phyloP scores from a whole-genome alignment of 192 early-diverging fungal species.

The Coemansia sp. region DNA sequence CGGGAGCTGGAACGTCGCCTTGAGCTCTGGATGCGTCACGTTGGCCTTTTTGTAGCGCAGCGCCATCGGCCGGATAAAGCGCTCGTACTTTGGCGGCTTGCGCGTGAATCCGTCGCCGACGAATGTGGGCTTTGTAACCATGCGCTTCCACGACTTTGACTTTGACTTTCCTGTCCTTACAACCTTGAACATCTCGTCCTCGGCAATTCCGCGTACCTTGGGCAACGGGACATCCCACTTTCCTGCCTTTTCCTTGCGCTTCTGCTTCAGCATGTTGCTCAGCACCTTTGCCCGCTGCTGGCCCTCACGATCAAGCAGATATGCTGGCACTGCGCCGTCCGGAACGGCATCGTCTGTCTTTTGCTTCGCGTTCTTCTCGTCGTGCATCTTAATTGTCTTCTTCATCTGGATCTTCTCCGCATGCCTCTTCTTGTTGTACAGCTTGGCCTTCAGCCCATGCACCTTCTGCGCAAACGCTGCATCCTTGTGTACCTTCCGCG shows the following conservation, averaged over 20 bases:
- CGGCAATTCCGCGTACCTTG: slow-evolving; percentile 97
- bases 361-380: slow-evolving; percentile 95
- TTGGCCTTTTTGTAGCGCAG: slow-evolving; percentile 98
- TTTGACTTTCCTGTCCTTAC: slow-evolving; percentile 93
- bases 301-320: slow-evolving; percentile 97
- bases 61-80: slow-evolving; percentile 97
- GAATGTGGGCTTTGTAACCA: slow-evolving; percentile 99
- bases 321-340: slow-evolving; percentile 96
- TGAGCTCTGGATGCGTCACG: slow-evolving; percentile 98
- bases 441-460: slow-evolving; percentile 95
- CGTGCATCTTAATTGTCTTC: slow-evolving; percentile 99
- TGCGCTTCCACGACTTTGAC: slow-evolving; percentile 96
- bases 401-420: slow-evolving; percentile 99
- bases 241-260: slow-evolving; percentile 99
- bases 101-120: slow-evolving; percentile 99
- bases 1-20: slow-evolving; percentile 94
- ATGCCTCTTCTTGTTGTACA: slow-evolving; percentile 98
- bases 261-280: slow-evolving; percentile 99
- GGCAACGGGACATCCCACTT: slow-evolving; percentile 98
- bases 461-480: slow-evolving; percentile 94
- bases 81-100: slow-evolving; percentile 99
- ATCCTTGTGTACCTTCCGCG: slow-evolving; percentile 88
- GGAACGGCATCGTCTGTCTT: slow-evolving; percentile 85
- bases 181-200: slow-evolving; percentile 99
- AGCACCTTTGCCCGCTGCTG: slow-evolving; percentile 96